These are phyloP conservation scores for Pseudogymnoascus sp. DNA, from an alignment of 2,329 filamentous ascomycete species.

Conservation along the genomic window DNA sequence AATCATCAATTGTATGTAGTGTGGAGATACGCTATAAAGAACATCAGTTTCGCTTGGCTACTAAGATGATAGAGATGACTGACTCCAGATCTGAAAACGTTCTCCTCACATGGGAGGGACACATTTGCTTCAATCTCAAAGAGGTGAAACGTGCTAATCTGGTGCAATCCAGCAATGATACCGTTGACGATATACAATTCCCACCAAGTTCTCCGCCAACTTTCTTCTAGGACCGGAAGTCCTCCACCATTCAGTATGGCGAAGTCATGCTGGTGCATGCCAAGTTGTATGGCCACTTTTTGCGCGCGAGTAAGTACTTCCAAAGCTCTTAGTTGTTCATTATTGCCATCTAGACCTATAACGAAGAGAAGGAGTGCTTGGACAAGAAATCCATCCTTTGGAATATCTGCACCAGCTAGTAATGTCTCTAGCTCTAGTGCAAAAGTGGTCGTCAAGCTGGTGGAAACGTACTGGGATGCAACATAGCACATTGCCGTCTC, in stretches of 20 bases:
- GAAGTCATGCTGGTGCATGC: slow-evolving; percentile 6
- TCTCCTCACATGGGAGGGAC: slow-evolving; percentile 34
- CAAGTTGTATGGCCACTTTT: slow-evolving; percentile 4
- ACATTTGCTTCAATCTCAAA: slow-evolving; percentile 26
- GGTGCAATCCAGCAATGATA: slow-evolving; percentile 16
- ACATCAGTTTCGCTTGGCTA: not conserved
- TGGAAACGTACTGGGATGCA: slow-evolving; percentile 21
- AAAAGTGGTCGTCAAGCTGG: no score
- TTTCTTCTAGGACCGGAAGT: slow-evolving; percentile 32
- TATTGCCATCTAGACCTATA: not conserved
- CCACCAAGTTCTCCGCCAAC: slow-evolving; percentile 35
- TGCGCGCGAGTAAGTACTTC: not conserved
- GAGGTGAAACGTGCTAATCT: slow-evolving; percentile 22
- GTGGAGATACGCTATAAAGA: slow-evolving; percentile 32
- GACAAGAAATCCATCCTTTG: not conserved
- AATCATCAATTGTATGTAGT: slow-evolving; percentile 28
- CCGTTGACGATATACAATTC: slow-evolving; percentile 27
- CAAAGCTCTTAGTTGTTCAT: not conserved
- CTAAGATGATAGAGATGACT: slow-evolving; percentile 25
- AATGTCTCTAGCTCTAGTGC: no score
- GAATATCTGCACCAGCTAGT: slow-evolving; percentile 5
- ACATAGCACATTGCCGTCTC: slow-evolving; percentile 17
- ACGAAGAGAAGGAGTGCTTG: slow-evolving; percentile 7
- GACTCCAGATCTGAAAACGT: slow-evolving; percentile 33
- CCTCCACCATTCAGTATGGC: slow-evolving; percentile 19